Evolutionary conservation across 805 yeast species (phyloP), one percentile per base, ranked within the genome.

Genomic region (Saccharomycopsis sp.): DNA sequence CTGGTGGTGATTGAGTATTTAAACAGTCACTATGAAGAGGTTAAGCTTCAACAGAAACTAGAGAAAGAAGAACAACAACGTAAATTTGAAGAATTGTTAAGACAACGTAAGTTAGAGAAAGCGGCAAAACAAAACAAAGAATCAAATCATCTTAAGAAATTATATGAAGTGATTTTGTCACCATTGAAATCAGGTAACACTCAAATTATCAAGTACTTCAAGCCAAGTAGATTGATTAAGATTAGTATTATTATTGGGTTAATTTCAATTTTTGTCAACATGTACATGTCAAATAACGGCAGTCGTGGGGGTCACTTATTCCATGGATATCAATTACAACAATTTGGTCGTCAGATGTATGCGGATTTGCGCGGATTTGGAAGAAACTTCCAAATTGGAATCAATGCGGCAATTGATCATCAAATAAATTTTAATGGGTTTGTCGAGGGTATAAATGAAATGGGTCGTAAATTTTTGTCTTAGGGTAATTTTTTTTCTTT

Each of bases 231-330:
- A 14, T 37, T 41, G 9, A 20, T 46, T n/a, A 42, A 43, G 19
- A 31, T 42, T 14, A 38, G 50, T 28, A 19, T 46, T 5, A 11
- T 29, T 6, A 46, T 46, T 38, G 50, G 50, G 6, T 8, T 46
- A 3, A 13, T 46, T 4, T 46, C 50, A 9, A 21, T 46, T 9
- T 33, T 45, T 11, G 9, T 45, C 8, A 45, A 45, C 21, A 37
- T 45, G 4, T 41, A 41, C 37, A 38, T 31, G 41, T 14, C 35
- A 7, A 26, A 26, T 13, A 17, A 31, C 35, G 11, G 17, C 35
- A 6, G 6, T 6, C 20, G 17, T 20, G 11, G 17, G 20, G 5
- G 6, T 6, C 20, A 31, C 35, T 6, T 8, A 7, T 8, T 31
- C 19, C 9, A 31, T 20, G 20, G 35, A 26, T 16, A 19, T 26